These are phyloP conservation scores for Cicer judaicum DNA, from an alignment of 306 rosid genomes.

Conservation along the genomic window DNA sequence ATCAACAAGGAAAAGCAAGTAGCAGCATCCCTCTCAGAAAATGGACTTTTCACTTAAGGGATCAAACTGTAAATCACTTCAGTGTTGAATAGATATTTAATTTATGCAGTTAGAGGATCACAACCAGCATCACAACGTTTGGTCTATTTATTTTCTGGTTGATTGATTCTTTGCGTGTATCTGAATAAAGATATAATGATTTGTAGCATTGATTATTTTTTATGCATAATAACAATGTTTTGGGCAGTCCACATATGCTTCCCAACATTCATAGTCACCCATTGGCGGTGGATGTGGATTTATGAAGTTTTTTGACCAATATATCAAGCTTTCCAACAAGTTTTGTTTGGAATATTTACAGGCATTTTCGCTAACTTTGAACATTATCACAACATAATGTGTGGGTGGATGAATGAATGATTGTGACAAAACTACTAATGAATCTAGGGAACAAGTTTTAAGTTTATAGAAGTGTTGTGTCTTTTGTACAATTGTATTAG, in stretches of 20 bases:
- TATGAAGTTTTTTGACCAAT: not conserved
- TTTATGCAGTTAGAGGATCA: slow-evolving; percentile 48
- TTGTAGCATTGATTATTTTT: slow-evolving; percentile 52
- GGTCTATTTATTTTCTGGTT: slow-evolving; percentile 42
- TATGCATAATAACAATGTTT: slow-evolving; percentile 36
- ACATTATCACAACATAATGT: not conserved
- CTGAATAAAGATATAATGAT: slow-evolving; percentile 49
- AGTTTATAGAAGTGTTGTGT: not conserved
- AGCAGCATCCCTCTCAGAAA: slow-evolving; percentile 22
- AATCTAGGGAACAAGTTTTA: not conserved
- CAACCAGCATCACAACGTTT: slow-evolving; percentile 47
- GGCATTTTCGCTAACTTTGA: not conserved
- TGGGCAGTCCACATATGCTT: slow-evolving; percentile 15
- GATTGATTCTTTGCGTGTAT: slow-evolving; percentile 45
- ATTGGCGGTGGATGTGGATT: not conserved
- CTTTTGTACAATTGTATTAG: no score
- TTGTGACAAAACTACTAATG: not conserved
- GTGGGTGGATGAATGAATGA: no score
- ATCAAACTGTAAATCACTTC: slow-evolving; percentile 44
- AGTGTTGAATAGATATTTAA: slow-evolving; percentile 35
- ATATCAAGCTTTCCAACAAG: slow-evolving; percentile 4
- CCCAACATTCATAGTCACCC: not conserved
- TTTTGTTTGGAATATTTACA: not conserved
- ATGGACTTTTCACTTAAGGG: slow-evolving; percentile 24
- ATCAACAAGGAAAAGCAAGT: slow-evolving; percentile 14